Conservation (phyloP, 352 stramenopile species). For the Pythium periplocum region DNA sequence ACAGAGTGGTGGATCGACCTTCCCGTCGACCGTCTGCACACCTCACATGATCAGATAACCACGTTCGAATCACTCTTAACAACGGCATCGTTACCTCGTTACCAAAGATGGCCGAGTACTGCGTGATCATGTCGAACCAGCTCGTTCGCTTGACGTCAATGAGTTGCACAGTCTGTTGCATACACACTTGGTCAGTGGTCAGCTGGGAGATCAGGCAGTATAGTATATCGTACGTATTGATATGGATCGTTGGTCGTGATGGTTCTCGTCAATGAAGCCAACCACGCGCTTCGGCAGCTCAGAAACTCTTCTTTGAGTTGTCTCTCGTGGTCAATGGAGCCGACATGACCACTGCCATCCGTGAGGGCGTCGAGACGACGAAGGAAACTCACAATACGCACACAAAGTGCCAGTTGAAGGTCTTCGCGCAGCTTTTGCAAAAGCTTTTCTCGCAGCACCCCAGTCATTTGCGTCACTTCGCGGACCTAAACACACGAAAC, state of each 20-base stretch:
- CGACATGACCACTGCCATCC: conserved; percentile 14
- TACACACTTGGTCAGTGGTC: not conserved
- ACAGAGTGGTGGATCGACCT: conserved; percentile 76
- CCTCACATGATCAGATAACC: not conserved
- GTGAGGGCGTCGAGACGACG: conserved; percentile 60
- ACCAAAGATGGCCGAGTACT: conserved; percentile 89
- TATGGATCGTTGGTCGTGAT: conserved; percentile 69
- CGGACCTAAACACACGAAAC: conserved; percentile 19
- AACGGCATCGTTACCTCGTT: conserved; percentile 35
- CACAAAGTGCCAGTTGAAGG: conserved; percentile 70
- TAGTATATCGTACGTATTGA: conserved; percentile 54
- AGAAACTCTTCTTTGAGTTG: conserved; percentile 86
- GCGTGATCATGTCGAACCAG: conserved; percentile 89
- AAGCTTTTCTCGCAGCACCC: conserved; percentile 59
- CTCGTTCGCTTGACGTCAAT: conserved; percentile 86
- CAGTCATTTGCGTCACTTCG: conserved; percentile 66
- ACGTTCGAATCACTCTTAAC: not conserved
- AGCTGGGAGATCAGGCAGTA: not conserved
- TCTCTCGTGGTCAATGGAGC: conserved; percentile 60
- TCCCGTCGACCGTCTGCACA: conserved; percentile 53
- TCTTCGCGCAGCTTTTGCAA: conserved; percentile 82
- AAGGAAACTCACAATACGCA: conserved; percentile 77
- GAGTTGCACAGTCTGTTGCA: conserved; percentile 66
- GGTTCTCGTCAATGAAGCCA: conserved; percentile 50
- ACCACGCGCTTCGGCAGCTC: conserved; percentile 64